phyloP scores from a whole-genome alignment of 768 basidiomycete species.

The Pisolithus marmoratus region DNA sequence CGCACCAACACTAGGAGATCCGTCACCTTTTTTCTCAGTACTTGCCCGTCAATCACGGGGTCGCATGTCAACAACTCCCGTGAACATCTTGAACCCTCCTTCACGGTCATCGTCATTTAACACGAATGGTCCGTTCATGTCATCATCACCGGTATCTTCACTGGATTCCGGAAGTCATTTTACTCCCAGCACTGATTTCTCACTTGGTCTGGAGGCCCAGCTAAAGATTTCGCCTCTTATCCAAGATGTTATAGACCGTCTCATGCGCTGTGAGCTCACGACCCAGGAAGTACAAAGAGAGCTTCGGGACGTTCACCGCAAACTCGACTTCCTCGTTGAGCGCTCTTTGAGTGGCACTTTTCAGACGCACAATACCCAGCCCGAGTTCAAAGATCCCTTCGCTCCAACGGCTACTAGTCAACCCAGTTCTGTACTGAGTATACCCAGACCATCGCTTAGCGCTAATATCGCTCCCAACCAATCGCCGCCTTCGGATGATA shows the following conservation, averaged over 20 bases:
- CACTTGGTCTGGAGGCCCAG: slow-evolving; percentile 59
- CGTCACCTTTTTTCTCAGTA: slow-evolving; percentile 35
- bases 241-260: slow-evolving; percentile 69
- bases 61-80: slow-evolving; percentile 42
- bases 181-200: slow-evolving; percentile 41
- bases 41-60: slow-evolving; percentile 35
- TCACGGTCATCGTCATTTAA: slow-evolving; percentile 40
- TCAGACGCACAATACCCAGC: slow-evolving; percentile 33
- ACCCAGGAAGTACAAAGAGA: slow-evolving; percentile 71
- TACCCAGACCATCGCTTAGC: slow-evolving; percentile 57
- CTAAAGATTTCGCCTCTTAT: slow-evolving; percentile 72
- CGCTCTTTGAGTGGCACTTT: slow-evolving; percentile 39
- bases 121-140: slow-evolving; percentile 42
- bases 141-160: slow-evolving; percentile 76
- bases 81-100: slow-evolving; percentile 28
- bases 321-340: slow-evolving; percentile 72
- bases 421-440: slow-evolving; percentile 31
- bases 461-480: slow-evolving; percentile 72
- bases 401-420: slow-evolving; percentile 35
- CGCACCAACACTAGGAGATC: slow-evolving; percentile 19
- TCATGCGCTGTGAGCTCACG: slow-evolving; percentile 63
- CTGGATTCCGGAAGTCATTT: slow-evolving; percentile 68
- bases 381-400: slow-evolving; percentile 85
- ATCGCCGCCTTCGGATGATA: slow-evolving; percentile 60
- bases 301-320: slow-evolving; percentile 67